Base-by-base conservation (phyloP, 768 basidiomycete species). In the Psilocybe cyanescens region DNA sequence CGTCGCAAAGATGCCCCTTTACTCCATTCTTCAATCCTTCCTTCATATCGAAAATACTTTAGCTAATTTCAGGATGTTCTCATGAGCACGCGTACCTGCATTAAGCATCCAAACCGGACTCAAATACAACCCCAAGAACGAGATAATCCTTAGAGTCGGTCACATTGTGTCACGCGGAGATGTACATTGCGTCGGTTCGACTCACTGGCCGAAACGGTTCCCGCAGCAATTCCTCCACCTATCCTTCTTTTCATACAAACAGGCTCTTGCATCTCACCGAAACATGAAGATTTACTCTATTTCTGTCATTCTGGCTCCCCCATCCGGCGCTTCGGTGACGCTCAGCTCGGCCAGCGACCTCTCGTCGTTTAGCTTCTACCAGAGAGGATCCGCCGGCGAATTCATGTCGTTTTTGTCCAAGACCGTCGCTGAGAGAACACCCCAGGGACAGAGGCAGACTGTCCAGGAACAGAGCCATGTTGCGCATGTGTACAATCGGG, bases 341-440 rank as follows among this genome's bases (percentile, higher is more conserved):
- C 86, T 99, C 31, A 80, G 81, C 65, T 83, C 78, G 41, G 88
- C 90, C 14, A 86, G 82, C 47, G 97, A 99, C 71, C 83, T 98
- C 12, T 92, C 90, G 29, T 90, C 90, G 9, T 98, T 96, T 80
- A 90, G 91, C 31, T 99, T 98, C 81, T 97, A 96, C 76, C 95
- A 97, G 78, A 82, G 85, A 63, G 89, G 93, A 50, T 88, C 91
- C 16, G 87, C 97, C 54, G 86, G 81, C 55, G 97, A 99, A 78
- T 98, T 99, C 76, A 85, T 99, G 86, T 83, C 86, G 28, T 99
- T 99, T 83, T 91, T 97, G 75, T 87, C 91, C 49, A 94, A 89
- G 83, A 98, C 95, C 1, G 94, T 98, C 33, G 88, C 87, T 41
- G 94, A 96, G 69, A 83, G 95, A 47, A 99, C 96, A 14, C 80